A percentile compares a stretch with the other conserved stretches of the same genome.
Evolutionary conservation across 1,139 yeast genomes (phyloP).

Genomic region (Scheffersomyces quercinus): DNA sequence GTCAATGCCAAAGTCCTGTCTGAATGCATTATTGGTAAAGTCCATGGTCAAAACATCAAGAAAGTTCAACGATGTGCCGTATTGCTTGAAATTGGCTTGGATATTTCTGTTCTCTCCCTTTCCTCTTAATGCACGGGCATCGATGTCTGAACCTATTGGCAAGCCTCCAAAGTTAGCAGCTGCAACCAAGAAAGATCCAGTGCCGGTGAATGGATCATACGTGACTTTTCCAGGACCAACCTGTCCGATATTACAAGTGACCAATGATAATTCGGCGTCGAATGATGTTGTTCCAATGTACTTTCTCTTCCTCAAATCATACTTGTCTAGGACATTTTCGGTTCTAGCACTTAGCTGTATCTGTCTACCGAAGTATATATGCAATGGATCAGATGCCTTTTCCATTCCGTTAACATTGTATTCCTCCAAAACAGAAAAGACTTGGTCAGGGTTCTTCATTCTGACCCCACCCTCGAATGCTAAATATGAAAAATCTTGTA

Average conservation of each 20-base stretch:
- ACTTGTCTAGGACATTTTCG: slow-evolving; percentile 63
- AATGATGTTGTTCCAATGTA: slow-evolving; percentile 96
- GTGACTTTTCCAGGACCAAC: slow-evolving; percentile 64
- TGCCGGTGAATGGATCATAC: slow-evolving; percentile 96
- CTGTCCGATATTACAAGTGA: slow-evolving; percentile 84
- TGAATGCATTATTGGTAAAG: slow-evolving; percentile 85
- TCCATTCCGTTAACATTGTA: slow-evolving; percentile 54
- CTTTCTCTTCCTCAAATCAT: slow-evolving; percentile 78
- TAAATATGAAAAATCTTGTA: slow-evolving; percentile 72
- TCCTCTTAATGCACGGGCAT: slow-evolving; percentile 80
- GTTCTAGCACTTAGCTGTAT: slow-evolving; percentile 66
- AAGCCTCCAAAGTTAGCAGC: slow-evolving; percentile 85
- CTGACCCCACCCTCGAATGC: slow-evolving; percentile 75
- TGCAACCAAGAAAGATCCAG: slow-evolving; percentile 91
- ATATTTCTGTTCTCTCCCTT: slow-evolving; percentile 55
- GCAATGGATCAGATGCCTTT: slow-evolving; percentile 54
- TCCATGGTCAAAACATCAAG: slow-evolving; percentile 89
- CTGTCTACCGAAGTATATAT: slow-evolving; percentile 75
- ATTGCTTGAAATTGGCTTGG: slow-evolving; percentile 71
- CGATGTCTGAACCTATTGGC: slow-evolving; percentile 88
- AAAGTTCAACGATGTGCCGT: slow-evolving; percentile 56
- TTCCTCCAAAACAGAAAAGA: slow-evolving; percentile 74
- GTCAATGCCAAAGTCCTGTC: slow-evolving; percentile 64
- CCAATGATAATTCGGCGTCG: slow-evolving; percentile 83
- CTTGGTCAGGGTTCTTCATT: slow-evolving; percentile 76